Base-by-base conservation (phyloP, 176 grass and related monocot species). In the Cenchrus purpureus region DNA sequence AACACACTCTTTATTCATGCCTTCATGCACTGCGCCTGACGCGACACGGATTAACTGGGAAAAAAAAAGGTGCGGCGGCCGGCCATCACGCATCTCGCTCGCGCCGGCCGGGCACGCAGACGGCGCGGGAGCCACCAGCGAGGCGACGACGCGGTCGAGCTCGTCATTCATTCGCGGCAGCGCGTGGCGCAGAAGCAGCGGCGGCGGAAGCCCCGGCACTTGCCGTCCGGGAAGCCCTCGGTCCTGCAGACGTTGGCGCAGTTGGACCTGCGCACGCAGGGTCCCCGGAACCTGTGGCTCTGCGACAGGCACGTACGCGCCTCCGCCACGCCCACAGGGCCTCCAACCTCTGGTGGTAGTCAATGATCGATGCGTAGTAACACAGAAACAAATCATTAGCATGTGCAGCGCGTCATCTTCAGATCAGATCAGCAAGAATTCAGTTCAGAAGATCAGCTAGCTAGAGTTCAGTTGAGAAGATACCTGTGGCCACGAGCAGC, bases 211-310 rank as follows among this genome's bases (percentile, higher is more conserved):
- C 90, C 88, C 4, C 86, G 81, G 84, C 92, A 97, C 59, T n/a
- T 73, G 61, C 95, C 92, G 71, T 54, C 86, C 2, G 29, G 28
- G 90, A 97, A 97, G 15, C 95, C 95, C 89, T 97, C 95, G 8
- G 88, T 94, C 64, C 16, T 56, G 86, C 92, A 97, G 45, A 97
- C 88, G 65, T 82, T 92, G 54, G 86, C 92, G 77, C 95, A 94
- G 86, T 94, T 94, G 67, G 6, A 37, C 0, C 17, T 0, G 58
- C 81, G 83, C 29, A 91, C 60, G 90, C 95, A 97, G 4, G 84
- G 25, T 9, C 95, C 95, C 57, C 73, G 83, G 88, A 91, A 94
- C 78, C 65, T 83, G 88, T 92, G 84, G 88, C 95, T 94, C 77
- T 89, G 58, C 37, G 95, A 89, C 76, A 89, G 70, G 86, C 95